Conservation (phyloP, 805 yeast species). For the Myxozyma kluyveri region DNA sequence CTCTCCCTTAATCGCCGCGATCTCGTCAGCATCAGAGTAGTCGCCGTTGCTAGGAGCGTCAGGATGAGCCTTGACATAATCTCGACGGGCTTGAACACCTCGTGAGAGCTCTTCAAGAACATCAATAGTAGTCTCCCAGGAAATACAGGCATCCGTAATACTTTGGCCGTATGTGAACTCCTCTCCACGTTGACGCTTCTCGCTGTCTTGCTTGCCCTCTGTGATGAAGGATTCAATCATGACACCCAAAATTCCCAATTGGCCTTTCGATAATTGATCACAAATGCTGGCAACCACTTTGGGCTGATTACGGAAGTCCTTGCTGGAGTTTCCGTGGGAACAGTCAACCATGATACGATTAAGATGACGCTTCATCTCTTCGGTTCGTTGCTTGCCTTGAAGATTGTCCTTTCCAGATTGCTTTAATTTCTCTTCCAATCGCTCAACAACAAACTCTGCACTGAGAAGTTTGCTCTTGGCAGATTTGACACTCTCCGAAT, state of each 20-base stretch:
- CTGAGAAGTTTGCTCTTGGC: conserved; percentile 61
- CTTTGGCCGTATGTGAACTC: conserved; percentile 86
- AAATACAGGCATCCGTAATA: conserved; percentile 96
- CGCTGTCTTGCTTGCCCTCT: conserved; percentile 82
- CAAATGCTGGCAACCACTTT: conserved; percentile 75
- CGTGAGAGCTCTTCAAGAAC: conserved; percentile 70
- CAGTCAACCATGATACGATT: conserved; percentile 93
- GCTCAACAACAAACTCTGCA: conserved; percentile 35
- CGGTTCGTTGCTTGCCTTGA: conserved; percentile 30
- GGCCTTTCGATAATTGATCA: conserved; percentile 75
- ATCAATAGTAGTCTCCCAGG: conserved; percentile 78
- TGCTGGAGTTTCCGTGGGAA: conserved; percentile 93
- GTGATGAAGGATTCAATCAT: conserved; percentile 93
- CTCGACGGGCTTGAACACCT: conserved; percentile 77
- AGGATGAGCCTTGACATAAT: conserved; percentile 13
- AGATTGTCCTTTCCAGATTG: conserved; percentile 39
- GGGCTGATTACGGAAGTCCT: conserved; percentile 91
- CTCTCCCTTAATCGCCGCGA: conserved; percentile 6
- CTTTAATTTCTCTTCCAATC: conserved; percentile 46
- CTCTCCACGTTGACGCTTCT: conserved; percentile 51
- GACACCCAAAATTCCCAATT: conserved; percentile 76
- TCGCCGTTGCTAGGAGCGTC: conserved; percentile 20
- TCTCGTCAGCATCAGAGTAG: conserved; percentile 13
- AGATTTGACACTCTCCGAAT: conserved; percentile 64
- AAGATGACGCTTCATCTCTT: conserved; percentile 36